Conservation (phyloP, 352 stramenopile genomes). For the Globisporangium iwayamae region DNA sequence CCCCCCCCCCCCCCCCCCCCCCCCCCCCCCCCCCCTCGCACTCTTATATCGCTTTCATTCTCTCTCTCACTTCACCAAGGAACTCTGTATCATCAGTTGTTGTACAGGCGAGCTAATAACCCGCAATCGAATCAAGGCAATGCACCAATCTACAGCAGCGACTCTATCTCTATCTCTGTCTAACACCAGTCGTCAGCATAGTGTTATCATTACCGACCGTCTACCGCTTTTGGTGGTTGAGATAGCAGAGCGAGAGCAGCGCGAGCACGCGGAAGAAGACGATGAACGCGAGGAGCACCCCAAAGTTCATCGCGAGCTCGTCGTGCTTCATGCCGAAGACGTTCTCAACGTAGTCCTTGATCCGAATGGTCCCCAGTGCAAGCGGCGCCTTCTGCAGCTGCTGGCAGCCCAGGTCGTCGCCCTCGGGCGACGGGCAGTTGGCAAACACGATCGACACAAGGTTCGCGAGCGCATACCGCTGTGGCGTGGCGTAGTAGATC, state of each 20-base stretch:
- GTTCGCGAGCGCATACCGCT: slow-evolving; percentile 35
- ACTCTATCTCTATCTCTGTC: no score
- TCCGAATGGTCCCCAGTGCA: slow-evolving; percentile 22
- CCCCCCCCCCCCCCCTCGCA: no score
- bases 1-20: no score
- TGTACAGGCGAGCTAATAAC: no score
- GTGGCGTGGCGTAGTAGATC: slow-evolving; percentile 34
- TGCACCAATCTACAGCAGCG: no score
- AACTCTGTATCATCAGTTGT: no score
- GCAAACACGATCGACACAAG: slow-evolving; percentile 40
- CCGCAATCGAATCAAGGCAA: no score
- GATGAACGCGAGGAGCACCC: slow-evolving; percentile 33
- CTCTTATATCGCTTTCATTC: no score
- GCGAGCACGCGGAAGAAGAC: slow-evolving; percentile 39
- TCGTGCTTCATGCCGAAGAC: slow-evolving; percentile 31
- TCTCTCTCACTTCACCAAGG: no score
- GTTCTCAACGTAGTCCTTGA: slow-evolving; percentile 33
- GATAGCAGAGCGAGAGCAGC: slow-evolving; percentile 35
- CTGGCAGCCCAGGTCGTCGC: slow-evolving; percentile 24
- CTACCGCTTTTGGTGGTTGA: slow-evolving; percentile 26
- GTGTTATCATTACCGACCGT: neutral
- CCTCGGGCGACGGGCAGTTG: slow-evolving; percentile 31
- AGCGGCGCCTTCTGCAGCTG: slow-evolving; percentile 14
- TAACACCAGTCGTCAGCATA: no score
- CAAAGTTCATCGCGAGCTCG: slow-evolving; percentile 19